phyloP scores from a whole-genome alignment of 2,329 filamentous ascomycete species.

The Penicillium corylophilum region DNA sequence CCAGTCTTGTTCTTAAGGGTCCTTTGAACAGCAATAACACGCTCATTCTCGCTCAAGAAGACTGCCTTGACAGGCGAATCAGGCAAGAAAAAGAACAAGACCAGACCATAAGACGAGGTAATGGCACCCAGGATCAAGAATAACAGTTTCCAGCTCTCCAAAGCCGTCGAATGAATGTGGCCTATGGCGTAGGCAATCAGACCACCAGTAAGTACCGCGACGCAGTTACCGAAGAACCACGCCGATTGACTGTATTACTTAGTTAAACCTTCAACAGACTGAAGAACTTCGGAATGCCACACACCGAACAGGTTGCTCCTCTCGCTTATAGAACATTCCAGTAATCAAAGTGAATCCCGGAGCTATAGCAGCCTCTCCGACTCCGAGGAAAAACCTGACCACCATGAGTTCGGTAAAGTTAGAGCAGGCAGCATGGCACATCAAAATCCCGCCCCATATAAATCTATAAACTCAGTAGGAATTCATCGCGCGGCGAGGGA shows the following conservation, averaged over 20 bases:
- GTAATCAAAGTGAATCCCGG: slow-evolving; percentile 39
- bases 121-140: slow-evolving; percentile 16
- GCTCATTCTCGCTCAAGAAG: slow-evolving; percentile 6
- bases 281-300: background rate
- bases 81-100: slow-evolving; percentile 22
- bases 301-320: slow-evolving; percentile 32
- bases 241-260: background rate
- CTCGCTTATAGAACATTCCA: slow-evolving; percentile 35
- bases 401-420: slow-evolving; percentile 37
- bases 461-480: background rate
- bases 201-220: slow-evolving; percentile 15
- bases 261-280: background rate
- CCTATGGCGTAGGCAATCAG: slow-evolving; percentile 17
- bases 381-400: slow-evolving; percentile 39
- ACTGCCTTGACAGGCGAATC: slow-evolving; percentile 38
- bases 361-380: slow-evolving; percentile 31
- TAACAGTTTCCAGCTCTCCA: slow-evolving; percentile 14
- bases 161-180: slow-evolving; percentile 6
- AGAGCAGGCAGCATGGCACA: slow-evolving; percentile 33
- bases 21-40: background rate
- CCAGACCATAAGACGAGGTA: slow-evolving; percentile 9
- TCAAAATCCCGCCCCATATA: slow-evolving; percentile 33
- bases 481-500: background rate
- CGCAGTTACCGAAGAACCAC: slow-evolving; percentile 19
- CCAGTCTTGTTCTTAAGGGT: background rate